Conservation (phyloP, 2,329 filamentous ascomycete species). For the Calonectria ilicicola region DNA sequence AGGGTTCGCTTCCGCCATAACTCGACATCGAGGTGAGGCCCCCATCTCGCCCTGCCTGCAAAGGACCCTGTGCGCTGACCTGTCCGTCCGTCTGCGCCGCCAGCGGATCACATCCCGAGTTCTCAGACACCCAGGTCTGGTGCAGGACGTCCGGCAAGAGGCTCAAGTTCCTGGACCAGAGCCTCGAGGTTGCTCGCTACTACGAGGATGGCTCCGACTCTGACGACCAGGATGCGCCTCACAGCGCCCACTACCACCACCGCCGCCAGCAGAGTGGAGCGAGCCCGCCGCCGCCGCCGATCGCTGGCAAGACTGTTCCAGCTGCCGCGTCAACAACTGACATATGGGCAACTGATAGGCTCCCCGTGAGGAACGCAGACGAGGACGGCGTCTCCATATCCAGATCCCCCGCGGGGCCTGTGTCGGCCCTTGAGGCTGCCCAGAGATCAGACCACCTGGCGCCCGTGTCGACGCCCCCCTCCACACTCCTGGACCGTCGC, state of each 20-base stretch:
- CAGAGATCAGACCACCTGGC: constrained; percentile 4
- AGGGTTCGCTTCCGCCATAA: constrained; percentile 31
- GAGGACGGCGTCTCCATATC: neutral
- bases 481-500: neutral
- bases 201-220: constrained; percentile 24
- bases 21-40: constrained; percentile 26
- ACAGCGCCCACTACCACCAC: neutral
- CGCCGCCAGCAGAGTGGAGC: neutral
- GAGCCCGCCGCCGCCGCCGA: neutral
- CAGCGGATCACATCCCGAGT: constrained; percentile 27
- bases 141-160: constrained; percentile 30
- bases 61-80: constrained; percentile 3
- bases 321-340: neutral
- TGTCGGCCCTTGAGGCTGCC: neutral
- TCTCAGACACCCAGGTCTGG: constrained; percentile 30
- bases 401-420: neutral
- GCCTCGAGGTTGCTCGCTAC: constrained; percentile 24
- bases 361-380: constrained; percentile 5
- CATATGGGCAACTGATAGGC: constrained; percentile 2
- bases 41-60: neutral
- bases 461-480: neutral
- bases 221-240: constrained; percentile 13
- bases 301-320: neutral
- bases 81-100: neutral
- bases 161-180: constrained; percentile 35